Evolutionary conservation across 2,329 filamentous ascomycete species (phyloP).

Genomic region (Alternaria atra): DNA sequence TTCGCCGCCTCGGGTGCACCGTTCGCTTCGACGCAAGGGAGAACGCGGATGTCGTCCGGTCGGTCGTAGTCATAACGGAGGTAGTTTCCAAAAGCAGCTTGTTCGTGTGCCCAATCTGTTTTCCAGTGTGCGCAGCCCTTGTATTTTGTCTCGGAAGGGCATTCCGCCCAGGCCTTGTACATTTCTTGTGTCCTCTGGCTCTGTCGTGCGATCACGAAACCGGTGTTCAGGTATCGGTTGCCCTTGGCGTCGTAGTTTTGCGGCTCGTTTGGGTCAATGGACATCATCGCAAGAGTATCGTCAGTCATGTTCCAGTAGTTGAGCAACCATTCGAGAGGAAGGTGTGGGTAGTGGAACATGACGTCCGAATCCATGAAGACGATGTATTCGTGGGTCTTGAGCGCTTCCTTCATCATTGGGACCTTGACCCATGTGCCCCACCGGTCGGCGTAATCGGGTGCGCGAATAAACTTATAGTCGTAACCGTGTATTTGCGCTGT

Average conservation of each 20-base stretch:
- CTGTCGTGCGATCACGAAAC: constrained; percentile 56
- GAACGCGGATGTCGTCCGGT: constrained; percentile 48
- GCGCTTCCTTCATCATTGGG: constrained; percentile 55
- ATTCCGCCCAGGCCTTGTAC: constrained; percentile 51
- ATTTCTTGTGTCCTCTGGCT: constrained; percentile 50
- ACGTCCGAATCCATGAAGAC: constrained; percentile 63
- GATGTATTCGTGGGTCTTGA: constrained; percentile 54
- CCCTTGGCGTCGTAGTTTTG: constrained; percentile 55
- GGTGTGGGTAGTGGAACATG: constrained; percentile 57
- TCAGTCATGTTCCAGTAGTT: constrained; percentile 60
- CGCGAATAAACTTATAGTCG: constrained; percentile 59
- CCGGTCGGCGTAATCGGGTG: constrained; percentile 53
- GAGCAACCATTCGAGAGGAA: constrained; percentile 61
- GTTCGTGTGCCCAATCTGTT: constrained; percentile 49
- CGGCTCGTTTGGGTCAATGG: constrained; percentile 55
- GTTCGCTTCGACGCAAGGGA: constrained; percentile 52
- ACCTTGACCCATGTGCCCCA: constrained; percentile 61
- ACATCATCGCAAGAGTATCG: constrained; percentile 58
- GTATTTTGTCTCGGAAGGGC: constrained; percentile 48
- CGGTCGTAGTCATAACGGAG: constrained; percentile 51
- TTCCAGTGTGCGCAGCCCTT: constrained; percentile 49
- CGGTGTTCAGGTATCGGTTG: constrained; percentile 55
- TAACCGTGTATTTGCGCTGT: constrained; percentile 59
- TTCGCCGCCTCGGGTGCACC: constrained; percentile 47
- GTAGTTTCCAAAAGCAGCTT: constrained; percentile 52